phyloP scores from a whole-genome alignment of 768 basidiomycete genomes.

The Leccinum arenicola region DNA sequence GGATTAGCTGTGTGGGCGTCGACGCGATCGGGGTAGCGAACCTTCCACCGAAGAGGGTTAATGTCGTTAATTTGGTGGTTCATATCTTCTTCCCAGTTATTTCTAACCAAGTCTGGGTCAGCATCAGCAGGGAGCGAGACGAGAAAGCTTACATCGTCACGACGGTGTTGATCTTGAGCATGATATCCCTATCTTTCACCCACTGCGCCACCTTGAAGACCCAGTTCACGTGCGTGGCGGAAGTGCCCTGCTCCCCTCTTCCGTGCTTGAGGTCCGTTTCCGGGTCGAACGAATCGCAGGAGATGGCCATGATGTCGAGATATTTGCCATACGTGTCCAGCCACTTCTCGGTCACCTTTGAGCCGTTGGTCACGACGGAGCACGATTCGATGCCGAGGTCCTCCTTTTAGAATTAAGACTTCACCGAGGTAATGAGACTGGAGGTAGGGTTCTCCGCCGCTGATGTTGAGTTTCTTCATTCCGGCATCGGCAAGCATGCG shows the following conservation, averaged over 20 bases:
- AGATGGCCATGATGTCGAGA: conserved; percentile 37
- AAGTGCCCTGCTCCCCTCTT: conserved; percentile 26
- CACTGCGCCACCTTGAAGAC: conserved; percentile 33
- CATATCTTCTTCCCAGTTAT: conserved; percentile 37
- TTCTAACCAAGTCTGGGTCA: conserved; percentile 13
- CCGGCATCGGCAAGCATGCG: conserved; percentile 27
- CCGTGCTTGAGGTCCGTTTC: conserved; percentile 32
- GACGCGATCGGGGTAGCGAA: background rate
- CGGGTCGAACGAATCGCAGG: conserved; percentile 34
- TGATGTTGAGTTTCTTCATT: conserved; percentile 36
- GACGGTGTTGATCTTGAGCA: conserved; percentile 34
- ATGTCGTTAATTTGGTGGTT: conserved; percentile 30
- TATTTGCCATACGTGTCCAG: conserved; percentile 34
- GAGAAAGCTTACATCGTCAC: conserved; percentile 23
- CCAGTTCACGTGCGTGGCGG: conserved; percentile 23
- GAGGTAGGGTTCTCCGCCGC: conserved; percentile 34
- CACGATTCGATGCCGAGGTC: conserved; percentile 32
- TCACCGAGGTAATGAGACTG: conserved; percentile 31
- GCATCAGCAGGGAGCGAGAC: background rate
- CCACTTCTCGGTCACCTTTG: conserved; percentile 37
- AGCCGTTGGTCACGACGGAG: conserved; percentile 30
- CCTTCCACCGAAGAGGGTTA: conserved; percentile 36
- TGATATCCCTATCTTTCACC: conserved; percentile 30
- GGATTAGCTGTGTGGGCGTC: background rate
- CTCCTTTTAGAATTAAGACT: conserved; percentile 33